Evolutionary conservation across 1,139 yeast genomes (phyloP).

Genomic region (Sugiyamaella pinicola): DNA sequence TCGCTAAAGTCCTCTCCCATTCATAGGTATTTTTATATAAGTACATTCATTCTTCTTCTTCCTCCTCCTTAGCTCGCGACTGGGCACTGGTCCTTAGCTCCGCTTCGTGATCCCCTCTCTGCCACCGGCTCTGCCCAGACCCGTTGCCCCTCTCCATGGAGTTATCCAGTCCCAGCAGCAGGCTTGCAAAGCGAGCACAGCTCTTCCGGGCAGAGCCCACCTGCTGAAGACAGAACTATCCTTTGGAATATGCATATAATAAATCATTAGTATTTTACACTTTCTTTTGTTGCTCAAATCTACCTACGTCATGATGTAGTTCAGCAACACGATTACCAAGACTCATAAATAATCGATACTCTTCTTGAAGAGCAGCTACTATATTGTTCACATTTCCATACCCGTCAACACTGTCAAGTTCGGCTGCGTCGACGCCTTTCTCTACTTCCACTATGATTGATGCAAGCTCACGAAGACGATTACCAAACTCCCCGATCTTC

Average conservation of each 20-base stretch:
- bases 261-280: background rate
- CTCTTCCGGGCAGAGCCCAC: too few species aligned
- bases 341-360: slow-evolving; percentile 85
- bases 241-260: too few species aligned
- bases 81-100: too few species aligned
- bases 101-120: background rate
- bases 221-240: too few species aligned
- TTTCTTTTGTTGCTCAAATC: slow-evolving; percentile 36
- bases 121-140: background rate
- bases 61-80: too few species aligned
- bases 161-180: too few species aligned
- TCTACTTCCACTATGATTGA: slow-evolving; percentile 70
- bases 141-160: background rate
- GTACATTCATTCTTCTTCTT: too few species aligned
- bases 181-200: too few species aligned
- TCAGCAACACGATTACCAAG: slow-evolving; percentile 89
- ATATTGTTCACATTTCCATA: slow-evolving; percentile 47
- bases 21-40: background rate
- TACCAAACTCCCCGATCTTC: slow-evolving; percentile 54
- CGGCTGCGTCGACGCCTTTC: slow-evolving; percentile 71
- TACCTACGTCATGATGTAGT: slow-evolving; percentile 71
- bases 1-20: slow-evolving; percentile 3
- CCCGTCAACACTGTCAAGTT: slow-evolving; percentile 53
- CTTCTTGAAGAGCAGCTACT: slow-evolving; percentile 72
- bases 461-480: slow-evolving; percentile 68